Evolutionary conservation across 2,329 filamentous ascomycete species (phyloP).

Genomic region (Microascus cirrosus): DNA sequence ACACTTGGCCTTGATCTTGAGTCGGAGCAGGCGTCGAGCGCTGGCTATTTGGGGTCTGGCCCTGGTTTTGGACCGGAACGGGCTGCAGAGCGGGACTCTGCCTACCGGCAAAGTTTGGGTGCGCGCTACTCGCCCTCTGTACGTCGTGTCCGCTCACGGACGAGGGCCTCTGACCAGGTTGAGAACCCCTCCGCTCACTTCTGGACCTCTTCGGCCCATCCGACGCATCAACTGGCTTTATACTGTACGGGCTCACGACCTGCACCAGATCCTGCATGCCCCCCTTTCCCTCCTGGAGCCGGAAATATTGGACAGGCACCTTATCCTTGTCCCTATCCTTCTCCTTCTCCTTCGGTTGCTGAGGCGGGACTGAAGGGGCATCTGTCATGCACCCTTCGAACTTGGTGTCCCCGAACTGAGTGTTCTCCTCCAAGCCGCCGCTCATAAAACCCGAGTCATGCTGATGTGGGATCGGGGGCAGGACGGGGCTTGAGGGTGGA

Average conservation of each 20-base stretch:
- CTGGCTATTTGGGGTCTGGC: not conserved
- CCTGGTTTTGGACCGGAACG: not conserved
- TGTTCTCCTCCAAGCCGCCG: slow-evolving; percentile 57
- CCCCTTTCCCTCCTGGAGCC: slow-evolving; percentile 22
- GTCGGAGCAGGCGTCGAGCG: not conserved
- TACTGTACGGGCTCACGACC: slow-evolving; percentile 16
- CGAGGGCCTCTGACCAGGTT: not conserved
- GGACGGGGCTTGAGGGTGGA: slow-evolving; percentile 67
- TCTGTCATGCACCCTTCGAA: slow-evolving; percentile 9
- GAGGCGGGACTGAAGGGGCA: slow-evolving; percentile 14
- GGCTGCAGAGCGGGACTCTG: not conserved
- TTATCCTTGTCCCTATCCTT: slow-evolving; percentile 15
- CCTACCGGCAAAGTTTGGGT: not conserved
- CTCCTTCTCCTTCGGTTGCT: slow-evolving; percentile 3
- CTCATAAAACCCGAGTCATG: slow-evolving; percentile 80
- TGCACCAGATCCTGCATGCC: slow-evolving; percentile 22
- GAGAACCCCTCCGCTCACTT: not conserved
- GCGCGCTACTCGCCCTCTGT: not conserved
- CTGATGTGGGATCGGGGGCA: slow-evolving; percentile 50
- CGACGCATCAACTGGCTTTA: slow-evolving; percentile 10
- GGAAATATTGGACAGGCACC: slow-evolving; percentile 31
- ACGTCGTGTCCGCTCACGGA: not conserved
- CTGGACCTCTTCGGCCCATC: not conserved
- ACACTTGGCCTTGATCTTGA: not conserved
- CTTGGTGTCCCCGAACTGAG: slow-evolving; percentile 43